phyloP scores from a whole-genome alignment of 495 filamentous ascomycete genomes.

The Aspergillus egyptiacus region DNA sequence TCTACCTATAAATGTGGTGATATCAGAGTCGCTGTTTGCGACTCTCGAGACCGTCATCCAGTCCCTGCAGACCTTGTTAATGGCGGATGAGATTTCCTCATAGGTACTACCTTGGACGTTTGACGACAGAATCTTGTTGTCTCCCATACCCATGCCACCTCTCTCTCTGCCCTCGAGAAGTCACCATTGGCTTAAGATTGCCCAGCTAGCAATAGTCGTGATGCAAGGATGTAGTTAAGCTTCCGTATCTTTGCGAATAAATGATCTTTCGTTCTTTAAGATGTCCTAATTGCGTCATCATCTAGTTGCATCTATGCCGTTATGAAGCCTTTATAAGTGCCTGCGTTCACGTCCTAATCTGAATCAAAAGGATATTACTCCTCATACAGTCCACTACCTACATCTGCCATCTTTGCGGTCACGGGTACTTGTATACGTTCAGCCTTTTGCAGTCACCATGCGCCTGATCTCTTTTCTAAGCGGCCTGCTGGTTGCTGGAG shows the following conservation, averaged over 20 bases:
- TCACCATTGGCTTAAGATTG: conserved; percentile 12
- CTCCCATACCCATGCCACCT: background rate
- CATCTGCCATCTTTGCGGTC: background rate
- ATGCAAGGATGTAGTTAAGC: conserved; percentile 17
- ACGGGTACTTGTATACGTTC: background rate
- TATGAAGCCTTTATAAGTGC: background rate
- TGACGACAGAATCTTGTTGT: background rate
- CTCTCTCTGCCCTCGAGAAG: background rate
- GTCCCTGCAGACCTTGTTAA: background rate
- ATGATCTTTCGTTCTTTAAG: background rate
- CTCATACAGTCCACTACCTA: background rate
- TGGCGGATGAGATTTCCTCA: conserved; percentile 3
- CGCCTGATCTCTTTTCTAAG: conserved; percentile 15
- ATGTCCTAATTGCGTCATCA: conserved; percentile 20
- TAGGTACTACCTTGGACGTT: background rate
- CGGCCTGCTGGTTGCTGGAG: conserved; percentile 21
- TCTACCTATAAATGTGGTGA: conserved; percentile 4
- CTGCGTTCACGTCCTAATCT: background rate
- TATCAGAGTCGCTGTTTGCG: conserved; percentile 8
- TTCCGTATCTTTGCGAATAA: background rate
- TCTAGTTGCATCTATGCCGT: conserved; percentile 15
- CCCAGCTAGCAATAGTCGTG: conserved; percentile 8
- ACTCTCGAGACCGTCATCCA: conserved; percentile 5
- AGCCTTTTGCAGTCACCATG: conserved; percentile 12
- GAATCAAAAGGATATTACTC: background rate